Percentiles rank a stretch among this genome's conserved stretches.
phyloP scores from a whole-genome alignment of 2,329 filamentous ascomycete species.

The Cladosporium sp. region DNA sequence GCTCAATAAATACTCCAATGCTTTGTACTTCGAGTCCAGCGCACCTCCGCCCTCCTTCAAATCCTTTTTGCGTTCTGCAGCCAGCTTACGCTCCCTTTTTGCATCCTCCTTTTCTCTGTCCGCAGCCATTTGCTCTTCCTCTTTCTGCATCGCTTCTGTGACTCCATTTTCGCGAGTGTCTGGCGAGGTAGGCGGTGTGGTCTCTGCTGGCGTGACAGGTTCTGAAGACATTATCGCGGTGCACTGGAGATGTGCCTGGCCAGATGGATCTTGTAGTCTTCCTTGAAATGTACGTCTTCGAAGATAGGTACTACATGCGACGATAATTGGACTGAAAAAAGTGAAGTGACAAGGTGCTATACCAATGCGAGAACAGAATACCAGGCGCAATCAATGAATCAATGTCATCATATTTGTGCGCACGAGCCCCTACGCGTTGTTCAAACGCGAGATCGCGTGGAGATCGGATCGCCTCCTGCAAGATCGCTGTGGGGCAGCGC shows the following conservation, averaged over 20 bases:
- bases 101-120: constrained; percentile 42
- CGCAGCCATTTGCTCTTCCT: constrained; percentile 43
- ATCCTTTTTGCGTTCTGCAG: constrained; percentile 43
- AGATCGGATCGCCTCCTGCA: not conserved
- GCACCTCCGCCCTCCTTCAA: constrained; percentile 42
- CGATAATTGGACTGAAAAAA: not conserved
- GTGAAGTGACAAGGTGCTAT: too few relatives aligned
- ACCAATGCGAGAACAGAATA: not conserved
- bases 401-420: not conserved
- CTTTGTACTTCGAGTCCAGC: constrained; percentile 49
- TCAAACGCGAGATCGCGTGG: not conserved
- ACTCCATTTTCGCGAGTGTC: constrained; percentile 27
- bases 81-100: constrained; percentile 41
- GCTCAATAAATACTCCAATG: constrained; percentile 48
- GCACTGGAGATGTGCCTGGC: not conserved
- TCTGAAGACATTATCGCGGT: constrained; percentile 12
- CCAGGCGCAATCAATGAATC: not conserved
- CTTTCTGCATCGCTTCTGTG: constrained; percentile 40
- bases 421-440: not conserved
- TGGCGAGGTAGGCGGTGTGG: constrained; percentile 35
- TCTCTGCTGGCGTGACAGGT: constrained; percentile 8
- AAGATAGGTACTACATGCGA: not conserved
- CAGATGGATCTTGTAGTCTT: not conserved
- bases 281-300: not conserved
- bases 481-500: not conserved